phyloP scores from a whole-genome alignment of 2,329 filamentous ascomycete species.

The Graphilbum ipis-grandicollis region DNA sequence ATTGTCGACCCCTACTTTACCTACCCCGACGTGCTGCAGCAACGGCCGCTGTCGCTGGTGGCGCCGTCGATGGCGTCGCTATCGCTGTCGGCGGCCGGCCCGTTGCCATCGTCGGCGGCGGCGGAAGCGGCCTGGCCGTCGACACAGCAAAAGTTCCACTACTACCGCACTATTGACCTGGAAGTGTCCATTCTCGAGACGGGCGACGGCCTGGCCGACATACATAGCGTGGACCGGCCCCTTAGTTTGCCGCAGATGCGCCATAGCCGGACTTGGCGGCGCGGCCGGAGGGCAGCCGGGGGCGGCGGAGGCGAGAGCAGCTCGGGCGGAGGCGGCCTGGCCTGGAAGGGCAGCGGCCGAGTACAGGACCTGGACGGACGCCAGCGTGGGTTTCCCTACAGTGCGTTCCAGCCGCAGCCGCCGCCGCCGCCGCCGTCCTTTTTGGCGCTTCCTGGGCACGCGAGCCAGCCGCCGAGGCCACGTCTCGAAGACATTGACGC shows the following conservation, averaged over 20 bases:
- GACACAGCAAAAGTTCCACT: constrained; percentile 1
- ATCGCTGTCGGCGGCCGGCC: neutral
- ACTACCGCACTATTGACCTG: constrained; percentile 9
- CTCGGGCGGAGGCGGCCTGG: no score
- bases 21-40: constrained; percentile 3
- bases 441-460: no score
- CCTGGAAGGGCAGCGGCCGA: no score
- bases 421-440: neutral
- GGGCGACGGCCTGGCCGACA: constrained; percentile 11
- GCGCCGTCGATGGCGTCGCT: neutral
- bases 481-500: neutral
- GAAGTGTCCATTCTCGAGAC: constrained; percentile 12
- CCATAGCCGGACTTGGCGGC: neutral
- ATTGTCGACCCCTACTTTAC: constrained; percentile 6
- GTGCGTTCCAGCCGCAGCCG: neutral
- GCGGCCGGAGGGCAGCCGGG: neutral
- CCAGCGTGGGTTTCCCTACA: no score
- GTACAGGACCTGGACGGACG: no score
- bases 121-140: neutral
- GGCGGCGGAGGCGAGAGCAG: neutral
- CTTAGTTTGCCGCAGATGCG: constrained; percentile 9
- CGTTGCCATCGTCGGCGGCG: neutral
- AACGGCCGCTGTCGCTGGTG: constrained; percentile 1
- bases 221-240: constrained; percentile 5
- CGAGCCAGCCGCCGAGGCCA: neutral